Evolutionary conservation across 78 protist genomes (phyloP), one percentile per base, ranked within the genome.

Genomic region (Planoprotostelium fungivorum): DNA sequence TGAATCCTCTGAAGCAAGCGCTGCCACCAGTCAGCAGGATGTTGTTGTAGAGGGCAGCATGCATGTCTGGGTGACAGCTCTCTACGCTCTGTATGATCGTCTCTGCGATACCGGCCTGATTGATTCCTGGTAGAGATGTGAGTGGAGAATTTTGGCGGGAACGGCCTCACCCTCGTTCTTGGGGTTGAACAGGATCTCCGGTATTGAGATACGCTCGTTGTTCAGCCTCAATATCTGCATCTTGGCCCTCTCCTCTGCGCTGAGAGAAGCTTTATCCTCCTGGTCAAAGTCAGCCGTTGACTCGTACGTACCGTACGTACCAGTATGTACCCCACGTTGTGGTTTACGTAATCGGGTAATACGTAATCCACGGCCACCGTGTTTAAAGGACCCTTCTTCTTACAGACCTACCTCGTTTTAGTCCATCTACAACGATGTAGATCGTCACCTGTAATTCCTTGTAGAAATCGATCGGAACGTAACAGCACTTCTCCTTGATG

Each of bases 91-190:
- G 97, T 38, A 95, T 92, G 28, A 95, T 86, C 31, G 94, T 35
- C 36, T 96, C 97, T 0, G 97, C 91, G 0, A 96, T 1, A n/a
- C 97, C 97, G 37, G 96, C 97, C 84, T 96, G 97, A 31, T 96
- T 87, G 38, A 95, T 29, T 1, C 95, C 95, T 87, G 88, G 87
- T 37, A 85, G 93, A 29, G 90, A 83, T 31, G n/a, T n/a, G n/a
- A n/a, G n/a, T n/a, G n/a, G n/a, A n/a, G n/a, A n/a, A n/a, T n/a
- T n/a, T n/a, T n/a, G n/a, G 84, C 28, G 36, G 10, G 29, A n/a
- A 63, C 63, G 29, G 16, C n/a, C 89, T 34, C 39, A 37, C 93
- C 93, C 0, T 92, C 89, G 86, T 92, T 91, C 0, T 86, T 85
- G 38, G 97, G 97, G 84, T 88, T 84, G 90, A 96, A 95, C 63